Evolutionary conservation across 345 rosid genomes (phyloP).

Genomic region (Corchorus olitorius): DNA sequence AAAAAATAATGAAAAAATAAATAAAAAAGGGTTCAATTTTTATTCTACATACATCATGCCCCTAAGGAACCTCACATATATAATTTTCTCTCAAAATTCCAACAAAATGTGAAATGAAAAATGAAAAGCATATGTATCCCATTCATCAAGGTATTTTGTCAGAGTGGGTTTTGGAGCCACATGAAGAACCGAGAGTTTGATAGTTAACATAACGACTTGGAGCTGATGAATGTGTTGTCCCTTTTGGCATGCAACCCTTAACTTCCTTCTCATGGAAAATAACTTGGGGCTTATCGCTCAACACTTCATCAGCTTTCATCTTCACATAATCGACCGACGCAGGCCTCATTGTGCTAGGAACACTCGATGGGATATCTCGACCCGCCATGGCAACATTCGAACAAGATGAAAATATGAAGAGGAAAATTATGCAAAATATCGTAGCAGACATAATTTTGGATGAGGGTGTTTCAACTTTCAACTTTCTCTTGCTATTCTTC

Average conservation of each 20-base stretch:
- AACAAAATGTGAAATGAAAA: no score
- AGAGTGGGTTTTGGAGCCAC: constrained; percentile 23
- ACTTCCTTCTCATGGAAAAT: constrained; percentile 48
- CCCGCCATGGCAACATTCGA: constrained; percentile 26
- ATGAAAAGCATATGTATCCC: no score
- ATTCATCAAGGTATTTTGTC: no score
- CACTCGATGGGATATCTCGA: constrained; percentile 53
- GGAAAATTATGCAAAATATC: not conserved
- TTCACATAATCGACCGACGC: constrained; percentile 40
- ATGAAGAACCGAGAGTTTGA: constrained; percentile 60
- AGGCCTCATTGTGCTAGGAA: constrained; percentile 69
- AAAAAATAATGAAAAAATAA: not conserved
- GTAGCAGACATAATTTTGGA: constrained; percentile 28
- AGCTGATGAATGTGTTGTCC: constrained; percentile 65
- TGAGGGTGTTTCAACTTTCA: not conserved
- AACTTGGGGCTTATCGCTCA: constrained; percentile 28
- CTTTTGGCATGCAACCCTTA: constrained; percentile 83
- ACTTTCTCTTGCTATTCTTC: not conserved
- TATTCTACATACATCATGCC: not conserved
- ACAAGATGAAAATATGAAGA: constrained; percentile 22
- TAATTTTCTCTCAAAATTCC: not conserved
- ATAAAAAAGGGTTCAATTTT: not conserved
- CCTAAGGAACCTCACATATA: not conserved
- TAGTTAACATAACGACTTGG: constrained; percentile 86
- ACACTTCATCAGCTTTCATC: constrained; percentile 38